These are phyloP conservation scores for Henningerozyma blattae DNA, from an alignment of 805 yeast genomes.

Conservation along the genomic window DNA sequence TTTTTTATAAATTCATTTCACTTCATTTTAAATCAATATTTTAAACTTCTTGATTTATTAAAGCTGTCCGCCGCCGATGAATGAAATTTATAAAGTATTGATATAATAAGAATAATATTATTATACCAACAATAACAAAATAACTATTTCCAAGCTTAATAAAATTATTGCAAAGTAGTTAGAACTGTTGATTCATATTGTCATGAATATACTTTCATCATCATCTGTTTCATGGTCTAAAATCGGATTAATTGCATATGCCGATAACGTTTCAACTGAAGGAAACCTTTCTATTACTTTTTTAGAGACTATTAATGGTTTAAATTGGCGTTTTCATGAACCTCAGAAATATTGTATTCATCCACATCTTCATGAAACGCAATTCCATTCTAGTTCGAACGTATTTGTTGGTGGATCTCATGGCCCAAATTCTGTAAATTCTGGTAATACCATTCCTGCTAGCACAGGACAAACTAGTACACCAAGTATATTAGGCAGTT, in stretches of 20 bases:
- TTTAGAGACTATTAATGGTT: slow-evolving; percentile 64
- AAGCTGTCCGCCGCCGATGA: too few species aligned
- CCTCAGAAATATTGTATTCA: slow-evolving; percentile 22
- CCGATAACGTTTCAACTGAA: slow-evolving; percentile 28
- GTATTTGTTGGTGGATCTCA: slow-evolving; percentile 1
- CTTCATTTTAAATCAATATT: too few species aligned
- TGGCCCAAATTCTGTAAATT: slow-evolving; percentile 1
- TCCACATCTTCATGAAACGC: slow-evolving; percentile 20
- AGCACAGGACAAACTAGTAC: slow-evolving; percentile 5
- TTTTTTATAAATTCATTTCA: too few species aligned
- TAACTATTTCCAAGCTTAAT: too few species aligned
- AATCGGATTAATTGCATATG: slow-evolving; percentile 73
- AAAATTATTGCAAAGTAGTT: too few species aligned
- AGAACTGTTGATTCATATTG: too few species aligned
- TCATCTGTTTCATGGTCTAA: slow-evolving; percentile 67
- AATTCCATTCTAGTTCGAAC: slow-evolving; percentile 4
- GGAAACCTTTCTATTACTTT: slow-evolving; percentile 46
- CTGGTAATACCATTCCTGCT: background rate
- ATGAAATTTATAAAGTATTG: too few species aligned
- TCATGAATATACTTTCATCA: too few species aligned
- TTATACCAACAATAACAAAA: too few species aligned
- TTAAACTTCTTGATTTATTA: too few species aligned
- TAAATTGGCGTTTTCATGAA: slow-evolving; percentile 61
- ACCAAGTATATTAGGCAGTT: slow-evolving; percentile 6
- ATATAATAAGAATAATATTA: too few species aligned